Evolutionary conservation across 768 basidiomycete genomes (phyloP), one percentile per base, ranked within the genome.

Genomic region (Mycena alexandri): DNA sequence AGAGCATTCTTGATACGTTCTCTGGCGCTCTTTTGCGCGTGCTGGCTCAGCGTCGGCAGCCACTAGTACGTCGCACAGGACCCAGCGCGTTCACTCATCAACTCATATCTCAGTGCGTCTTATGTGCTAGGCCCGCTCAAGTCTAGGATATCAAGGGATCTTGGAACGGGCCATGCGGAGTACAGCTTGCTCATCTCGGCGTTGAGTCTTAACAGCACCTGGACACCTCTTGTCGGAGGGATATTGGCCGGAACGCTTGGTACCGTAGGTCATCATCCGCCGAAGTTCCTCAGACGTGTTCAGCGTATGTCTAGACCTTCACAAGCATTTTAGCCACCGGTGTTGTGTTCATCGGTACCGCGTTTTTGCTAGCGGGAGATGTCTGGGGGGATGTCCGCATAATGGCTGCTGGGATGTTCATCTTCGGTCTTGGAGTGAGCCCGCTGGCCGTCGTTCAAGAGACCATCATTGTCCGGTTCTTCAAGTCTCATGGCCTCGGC

Each of bases 361-460:
- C 73, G 72, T 84, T 42, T 79, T 92, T 33, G 17, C 85, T 93
- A 17, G 59, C 88, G 2, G 91, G 91, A n/a, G 88, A 92, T 71
- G 81, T 86, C 7, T 83, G 81, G 52, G 83, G 82, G 24, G 85
- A 83, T 72, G 83, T 94, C n/a, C 85, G 86, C 14, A 59, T 89
- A 25, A 93, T 94, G 91, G 85, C 89, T 4, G 72, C 91, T 22
- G 94, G 93, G 2, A 82, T 95, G 64, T 93, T 93, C 71, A 79
- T 93, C 47, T 94, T 92, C 72, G 94, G 93, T 9, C 80, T 94
- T 3, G 93, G 93, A 4, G 83, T 93, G 48, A 90, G 91, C 70
- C 94, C 94, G 0, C 81, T 95, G 8, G 89, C 93, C 1, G 93
- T 95, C 9, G 89, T 92, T 1, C 94, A 92, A 79, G 93, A 95